Evolutionary conservation across 768 basidiomycete genomes (phyloP).

Genomic region (Lentinula lateritia): DNA sequence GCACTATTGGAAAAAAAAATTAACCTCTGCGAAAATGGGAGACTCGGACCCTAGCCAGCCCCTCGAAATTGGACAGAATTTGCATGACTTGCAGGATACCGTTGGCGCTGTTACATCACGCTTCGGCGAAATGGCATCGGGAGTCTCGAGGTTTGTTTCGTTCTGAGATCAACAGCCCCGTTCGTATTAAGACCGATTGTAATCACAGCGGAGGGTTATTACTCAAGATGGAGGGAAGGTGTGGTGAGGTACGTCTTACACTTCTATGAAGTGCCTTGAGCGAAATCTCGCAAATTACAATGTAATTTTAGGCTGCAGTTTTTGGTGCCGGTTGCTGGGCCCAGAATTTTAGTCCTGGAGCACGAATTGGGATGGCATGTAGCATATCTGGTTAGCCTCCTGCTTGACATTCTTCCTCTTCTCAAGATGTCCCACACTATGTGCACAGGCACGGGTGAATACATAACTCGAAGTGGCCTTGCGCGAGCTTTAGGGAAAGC

Average conservation of each 20-base stretch:
- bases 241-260: slow-evolving; percentile 57
- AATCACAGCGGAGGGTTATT: slow-evolving; percentile 66
- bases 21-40: slow-evolving; percentile 19
- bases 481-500: slow-evolving; percentile 52
- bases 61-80: not conserved
- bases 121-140: slow-evolving; percentile 48
- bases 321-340: slow-evolving; percentile 62
- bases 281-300: not conserved
- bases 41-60: not conserved
- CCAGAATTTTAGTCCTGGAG: slow-evolving; percentile 14
- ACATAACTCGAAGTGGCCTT: slow-evolving; percentile 53
- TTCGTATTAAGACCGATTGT: not conserved
- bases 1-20: slow-evolving; percentile 51
- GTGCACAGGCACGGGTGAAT: slow-evolving; percentile 62
- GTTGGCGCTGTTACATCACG: slow-evolving; percentile 70
- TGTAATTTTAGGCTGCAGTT: slow-evolving; percentile 36
- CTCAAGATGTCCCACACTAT: not conserved
- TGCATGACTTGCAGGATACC: slow-evolving; percentile 60
- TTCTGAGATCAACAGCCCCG: not conserved
- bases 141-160: slow-evolving; percentile 60
- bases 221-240: slow-evolving; percentile 65
- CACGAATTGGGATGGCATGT: slow-evolving; percentile 31
- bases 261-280: not conserved
- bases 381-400: slow-evolving; percentile 41
- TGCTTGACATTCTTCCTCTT: not conserved